Conservation (phyloP, 306 rosid genomes). For the Rubus parviflorus region DNA sequence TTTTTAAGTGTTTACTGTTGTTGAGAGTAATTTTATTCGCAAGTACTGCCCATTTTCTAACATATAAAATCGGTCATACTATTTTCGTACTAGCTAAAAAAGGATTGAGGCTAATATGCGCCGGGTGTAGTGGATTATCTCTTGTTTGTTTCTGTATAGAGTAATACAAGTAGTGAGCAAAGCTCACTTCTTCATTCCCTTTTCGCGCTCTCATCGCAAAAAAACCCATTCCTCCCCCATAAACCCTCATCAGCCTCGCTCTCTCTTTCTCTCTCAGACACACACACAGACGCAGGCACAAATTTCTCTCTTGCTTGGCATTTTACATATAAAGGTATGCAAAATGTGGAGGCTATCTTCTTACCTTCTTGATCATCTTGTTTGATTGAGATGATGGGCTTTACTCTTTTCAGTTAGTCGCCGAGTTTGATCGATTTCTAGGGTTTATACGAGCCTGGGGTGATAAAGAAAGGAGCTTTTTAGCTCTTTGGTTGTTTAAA, state of each 20-base stretch:
- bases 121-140: not conserved
- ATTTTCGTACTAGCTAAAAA: not conserved
- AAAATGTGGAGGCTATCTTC: not conserved
- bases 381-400: not conserved
- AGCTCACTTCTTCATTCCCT: not conserved
- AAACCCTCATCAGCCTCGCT: not conserved
- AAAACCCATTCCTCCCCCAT: not conserved
- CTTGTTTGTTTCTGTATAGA: not conserved
- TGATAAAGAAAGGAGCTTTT: not conserved
- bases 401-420: not conserved
- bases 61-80: not conserved
- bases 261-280: not conserved
- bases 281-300: not conserved
- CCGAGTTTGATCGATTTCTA: not conserved
- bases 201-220: not conserved
- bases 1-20: too few species aligned
- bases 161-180: not conserved
- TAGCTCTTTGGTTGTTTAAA: not conserved
- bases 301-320: not conserved
- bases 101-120: not conserved
- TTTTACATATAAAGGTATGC: not conserved
- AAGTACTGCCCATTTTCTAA: too few species aligned
- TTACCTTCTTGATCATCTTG: not conserved
- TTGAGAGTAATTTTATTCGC: too few species aligned
- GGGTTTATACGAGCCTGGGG: not conserved